Base-by-base conservation (phyloP, 345 rosid species). In the Populus euphratica region DNA sequence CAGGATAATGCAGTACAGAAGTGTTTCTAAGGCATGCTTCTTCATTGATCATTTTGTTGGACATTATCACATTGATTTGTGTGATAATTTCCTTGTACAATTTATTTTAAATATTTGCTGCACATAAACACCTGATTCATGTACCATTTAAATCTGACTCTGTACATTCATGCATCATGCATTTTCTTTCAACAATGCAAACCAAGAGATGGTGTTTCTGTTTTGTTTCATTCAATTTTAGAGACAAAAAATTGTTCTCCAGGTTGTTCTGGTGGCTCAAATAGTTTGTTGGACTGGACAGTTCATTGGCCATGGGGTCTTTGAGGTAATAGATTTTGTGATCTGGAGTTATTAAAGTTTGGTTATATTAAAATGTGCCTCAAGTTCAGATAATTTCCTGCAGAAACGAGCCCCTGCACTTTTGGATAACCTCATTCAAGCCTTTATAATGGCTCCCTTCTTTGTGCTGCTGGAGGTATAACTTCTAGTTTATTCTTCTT, bases 391-490 rank as follows among this genome's bases (percentile, higher is more conserved):
- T 29, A 9, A 44, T 68, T 39, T 64, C 27, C 61, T 79, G 77
- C 90, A 87, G 91, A 87, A 83, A 80, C 88, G 91, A 81, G 92
- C 92, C 17, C 94, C 94, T 0, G 90, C 94, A 44, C 88, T 87
- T 59, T 63, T 86, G 59, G 92, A 90, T 83, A 87, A 86, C 79
- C 88, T 90, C 43, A 43, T 43, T 65, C 91, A 90, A 81, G 93
- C 93, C 54, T 83, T 90, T 41, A 5, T 88, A 77, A 88, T 87
- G 91, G 91, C 93, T 82, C 93, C 91, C 72, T 87, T 87, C 82
- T 88, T 88, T 80, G 90, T 90, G 73, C 78, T 88, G 39, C 76
- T 90, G 66, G 93, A 90, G 93, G 93, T 88, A 79, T 59, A n/a
- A 78, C 69, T 69, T 75, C 66, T 50, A 18, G 7, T 6, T 69